These are phyloP conservation scores for Starmerella stellata DNA, from an alignment of 805 yeast genomes.

Conservation along the genomic window DNA sequence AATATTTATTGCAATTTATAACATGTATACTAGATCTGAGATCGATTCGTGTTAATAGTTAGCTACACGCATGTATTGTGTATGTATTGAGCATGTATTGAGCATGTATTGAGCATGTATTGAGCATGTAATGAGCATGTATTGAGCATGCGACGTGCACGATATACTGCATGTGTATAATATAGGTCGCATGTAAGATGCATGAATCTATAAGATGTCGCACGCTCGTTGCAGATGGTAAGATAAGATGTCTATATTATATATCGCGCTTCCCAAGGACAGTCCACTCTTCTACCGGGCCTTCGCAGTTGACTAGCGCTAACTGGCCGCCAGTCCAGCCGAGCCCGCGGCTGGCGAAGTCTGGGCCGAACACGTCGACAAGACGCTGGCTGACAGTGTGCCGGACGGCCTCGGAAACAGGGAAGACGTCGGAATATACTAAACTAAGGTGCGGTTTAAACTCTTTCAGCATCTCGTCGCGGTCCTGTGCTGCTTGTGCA, in stretches of 20 bases:
- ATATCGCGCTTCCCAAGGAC: constrained; percentile 30
- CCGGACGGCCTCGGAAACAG: constrained; percentile 48
- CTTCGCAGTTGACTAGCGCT: constrained; percentile 50
- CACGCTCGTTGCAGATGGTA: no score
- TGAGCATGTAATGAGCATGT: no score
- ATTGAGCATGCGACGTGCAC: no score
- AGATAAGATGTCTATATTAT: background rate
- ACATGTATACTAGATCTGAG: no score
- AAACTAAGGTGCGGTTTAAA: constrained; percentile 59
- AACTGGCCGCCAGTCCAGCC: constrained; percentile 57
- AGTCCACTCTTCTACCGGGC: constrained; percentile 53
- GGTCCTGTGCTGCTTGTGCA: background rate
- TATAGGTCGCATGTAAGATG: no score
- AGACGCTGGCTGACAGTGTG: constrained; percentile 47
- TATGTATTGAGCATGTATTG: no score
- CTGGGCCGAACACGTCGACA: constrained; percentile 42
- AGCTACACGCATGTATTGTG: no score
- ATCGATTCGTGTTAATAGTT: no score
- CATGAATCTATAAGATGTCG: no score
- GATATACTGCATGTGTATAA: no score
- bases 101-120: no score
- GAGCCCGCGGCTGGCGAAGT: constrained; percentile 24
- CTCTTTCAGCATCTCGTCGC: constrained; percentile 21
- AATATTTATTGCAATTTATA: no score
- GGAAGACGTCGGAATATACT: constrained; percentile 45